phyloP scores from a whole-genome alignment of 106 monocot genomes.

The Acorus gramineus region DNA sequence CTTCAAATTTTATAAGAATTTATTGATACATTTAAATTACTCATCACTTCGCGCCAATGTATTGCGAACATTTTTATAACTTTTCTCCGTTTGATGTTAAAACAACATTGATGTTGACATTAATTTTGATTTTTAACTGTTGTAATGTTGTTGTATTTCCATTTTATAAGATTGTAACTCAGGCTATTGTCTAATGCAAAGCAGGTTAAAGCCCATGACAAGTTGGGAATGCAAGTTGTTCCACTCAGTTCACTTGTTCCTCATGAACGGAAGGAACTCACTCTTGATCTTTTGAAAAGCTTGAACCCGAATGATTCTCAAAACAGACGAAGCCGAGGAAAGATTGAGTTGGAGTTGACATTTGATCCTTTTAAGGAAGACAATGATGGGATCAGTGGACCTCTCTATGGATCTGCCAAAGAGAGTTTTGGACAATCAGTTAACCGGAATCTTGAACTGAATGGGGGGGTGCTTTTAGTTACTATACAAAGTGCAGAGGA shows the following conservation, averaged over 20 bases:
- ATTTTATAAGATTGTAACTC: not conserved
- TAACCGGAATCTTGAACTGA: not conserved
- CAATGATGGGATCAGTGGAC: constrained; percentile 13
- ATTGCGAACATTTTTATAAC: too few relatives aligned
- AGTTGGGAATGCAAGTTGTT: constrained; percentile 83
- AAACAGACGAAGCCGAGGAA: constrained; percentile 70
- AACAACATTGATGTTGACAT: not conserved
- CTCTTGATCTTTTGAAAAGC: constrained; percentile 80
- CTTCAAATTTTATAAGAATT: too few relatives aligned
- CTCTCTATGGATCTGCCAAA: constrained; percentile 21
- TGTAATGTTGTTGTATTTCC: not conserved
- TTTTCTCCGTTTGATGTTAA: too few relatives aligned
- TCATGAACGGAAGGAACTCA: constrained; percentile 50
- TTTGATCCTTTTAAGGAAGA: constrained; percentile 77
- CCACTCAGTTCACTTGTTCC: constrained; percentile 59
- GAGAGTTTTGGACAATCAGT: constrained; percentile 11
- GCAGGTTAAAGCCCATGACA: constrained; percentile 83
- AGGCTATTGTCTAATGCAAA: too few relatives aligned
- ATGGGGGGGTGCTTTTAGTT: constrained; percentile 56
- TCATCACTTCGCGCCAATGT: too few relatives aligned
- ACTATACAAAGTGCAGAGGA: constrained; percentile 52
- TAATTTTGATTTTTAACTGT: not conserved
- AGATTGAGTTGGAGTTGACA: constrained; percentile 63
- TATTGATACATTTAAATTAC: too few relatives aligned
- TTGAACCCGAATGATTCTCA: constrained; percentile 80